Percentiles rank a stretch among this genome's conserved stretches.
Conservation (phyloP, 768 basidiomycete genomes). For the Suillus plorans region DNA sequence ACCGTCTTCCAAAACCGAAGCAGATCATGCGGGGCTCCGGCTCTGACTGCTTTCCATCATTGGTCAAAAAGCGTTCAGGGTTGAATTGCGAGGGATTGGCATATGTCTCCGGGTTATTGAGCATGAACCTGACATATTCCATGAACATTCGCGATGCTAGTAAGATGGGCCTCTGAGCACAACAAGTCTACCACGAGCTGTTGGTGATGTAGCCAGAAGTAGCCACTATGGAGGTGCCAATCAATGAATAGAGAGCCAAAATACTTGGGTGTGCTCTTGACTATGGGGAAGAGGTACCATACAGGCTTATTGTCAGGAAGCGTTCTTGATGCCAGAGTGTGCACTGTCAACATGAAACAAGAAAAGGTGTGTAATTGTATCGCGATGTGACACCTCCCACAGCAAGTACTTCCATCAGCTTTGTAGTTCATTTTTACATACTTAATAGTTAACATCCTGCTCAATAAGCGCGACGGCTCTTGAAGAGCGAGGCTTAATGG, state of each 20-base stretch:
- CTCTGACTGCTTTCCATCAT: slow-evolving; percentile 38
- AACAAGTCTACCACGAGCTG: not conserved
- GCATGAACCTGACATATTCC: slow-evolving; percentile 25
- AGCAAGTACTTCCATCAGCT: too few relatives aligned
- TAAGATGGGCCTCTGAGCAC: not conserved
- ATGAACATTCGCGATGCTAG: not conserved
- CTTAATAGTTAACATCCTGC: too few relatives aligned
- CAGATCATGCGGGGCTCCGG: slow-evolving; percentile 59
- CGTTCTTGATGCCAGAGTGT: not conserved
- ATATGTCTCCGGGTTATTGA: slow-evolving; percentile 40
- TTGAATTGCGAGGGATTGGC: slow-evolving; percentile 53
- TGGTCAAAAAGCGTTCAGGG: slow-evolving; percentile 57
- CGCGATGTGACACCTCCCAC: too few relatives aligned
- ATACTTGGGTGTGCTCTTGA: not conserved
- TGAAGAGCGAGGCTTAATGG: too few relatives aligned
- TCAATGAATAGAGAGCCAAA: not conserved
- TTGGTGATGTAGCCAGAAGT: not conserved
- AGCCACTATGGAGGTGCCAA: too few relatives aligned
- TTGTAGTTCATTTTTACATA: too few relatives aligned
- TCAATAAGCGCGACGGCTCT: too few relatives aligned
- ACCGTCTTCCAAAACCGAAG: slow-evolving; percentile 72
- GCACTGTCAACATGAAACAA: too few relatives aligned
- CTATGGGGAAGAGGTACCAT: not conserved
- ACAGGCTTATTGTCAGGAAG: not conserved
- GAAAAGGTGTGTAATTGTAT: too few relatives aligned